Evolutionary conservation across 176 grass and related monocot species (phyloP), one percentile per base, ranked within the genome.

Genomic region (Elymus sibiricus): DNA sequence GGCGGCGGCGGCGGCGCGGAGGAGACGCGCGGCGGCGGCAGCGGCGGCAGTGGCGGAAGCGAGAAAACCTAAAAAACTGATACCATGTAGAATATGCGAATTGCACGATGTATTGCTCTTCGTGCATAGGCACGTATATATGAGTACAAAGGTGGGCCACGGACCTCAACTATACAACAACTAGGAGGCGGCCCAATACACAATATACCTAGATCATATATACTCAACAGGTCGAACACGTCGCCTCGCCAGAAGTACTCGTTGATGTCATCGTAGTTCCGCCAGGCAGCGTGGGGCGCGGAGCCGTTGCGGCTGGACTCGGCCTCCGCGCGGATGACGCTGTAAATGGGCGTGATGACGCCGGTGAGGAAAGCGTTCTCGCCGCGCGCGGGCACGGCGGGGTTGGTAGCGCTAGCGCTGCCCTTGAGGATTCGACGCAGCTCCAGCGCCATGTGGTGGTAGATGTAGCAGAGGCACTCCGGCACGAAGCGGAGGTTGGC

Each of bases 201-300:
- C n/a, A n/a, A n/a, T n/a, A n/a, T n/a, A n/a, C n/a, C n/a, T n/a
- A n/a, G n/a, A n/a, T n/a, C n/a, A n/a, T n/a, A n/a, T n/a, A n/a
- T n/a, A n/a, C n/a, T n/a, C n/a, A n/a, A n/a, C n/a, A n/a, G n/a
- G n/a, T n/a, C 85, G 74, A 95, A 98, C 16, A 94, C 93, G 78
- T 95, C 83, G 9, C 82, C 80, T 21, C 87, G 86, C 95, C 95
- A 98, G 87, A 98, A 98, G 74, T 95, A 98, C 87, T 98, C 95
- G 70, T 98, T 98, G 77, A 98, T 88, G 85, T 95, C 95, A 35
- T 98, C 95, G 22, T 98, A 98, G 77, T 98, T 98, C 27, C 95
- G 86, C 95, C 95, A 98, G 63, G 91, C 93, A 38, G 91, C 89
- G 80, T 98, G 92, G 11, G 95, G 95, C 29, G 85, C 84, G 24